phyloP scores from a whole-genome alignment of 2,329 filamentous ascomycete species.

The Pyricularia pennisetigena region DNA sequence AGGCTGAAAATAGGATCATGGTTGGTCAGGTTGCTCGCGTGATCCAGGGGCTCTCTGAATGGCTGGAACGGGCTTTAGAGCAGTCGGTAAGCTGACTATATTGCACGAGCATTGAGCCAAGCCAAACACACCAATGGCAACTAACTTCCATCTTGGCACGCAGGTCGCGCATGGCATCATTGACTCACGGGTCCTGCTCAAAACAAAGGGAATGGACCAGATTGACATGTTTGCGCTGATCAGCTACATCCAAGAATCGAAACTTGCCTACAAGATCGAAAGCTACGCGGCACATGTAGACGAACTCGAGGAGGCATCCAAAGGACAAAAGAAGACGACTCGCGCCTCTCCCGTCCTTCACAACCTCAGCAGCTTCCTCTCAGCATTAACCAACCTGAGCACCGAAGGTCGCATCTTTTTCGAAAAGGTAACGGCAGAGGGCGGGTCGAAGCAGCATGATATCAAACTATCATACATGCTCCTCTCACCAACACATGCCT shows the following conservation, averaged over 20 bases:
- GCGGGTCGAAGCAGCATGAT: constrained; percentile 21
- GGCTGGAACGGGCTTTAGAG: constrained; percentile 47
- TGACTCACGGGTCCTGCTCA: constrained; percentile 61
- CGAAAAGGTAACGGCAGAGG: constrained; percentile 28
- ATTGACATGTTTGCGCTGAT: constrained; percentile 89
- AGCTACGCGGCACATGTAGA: constrained; percentile 64
- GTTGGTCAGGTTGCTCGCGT: constrained; percentile 79
- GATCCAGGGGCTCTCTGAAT: constrained; percentile 65
- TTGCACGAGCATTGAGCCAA: neutral
- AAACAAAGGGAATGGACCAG: constrained; percentile 82
- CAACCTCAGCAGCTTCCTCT: constrained; percentile 52
- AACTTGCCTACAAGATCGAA: constrained; percentile 89
- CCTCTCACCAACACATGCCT: constrained; percentile 84
- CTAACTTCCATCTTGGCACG: constrained; percentile 1
- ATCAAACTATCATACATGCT: constrained; percentile 74
- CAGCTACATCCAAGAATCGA: constrained; percentile 82
- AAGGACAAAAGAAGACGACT: constrained; percentile 20
- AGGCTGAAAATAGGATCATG: constrained; percentile 85
- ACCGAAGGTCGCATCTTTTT: constrained; percentile 58
- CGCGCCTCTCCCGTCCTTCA: constrained; percentile 49
- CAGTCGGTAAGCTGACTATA: neutral
- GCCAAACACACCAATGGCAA: constrained; percentile 30
- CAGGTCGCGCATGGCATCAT: constrained; percentile 50
- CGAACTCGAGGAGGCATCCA: constrained; percentile 26
- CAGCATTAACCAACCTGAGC: constrained; percentile 79